Conservation (phyloP, 164 flowering plant species). For the Magnolia officinalis region DNA sequence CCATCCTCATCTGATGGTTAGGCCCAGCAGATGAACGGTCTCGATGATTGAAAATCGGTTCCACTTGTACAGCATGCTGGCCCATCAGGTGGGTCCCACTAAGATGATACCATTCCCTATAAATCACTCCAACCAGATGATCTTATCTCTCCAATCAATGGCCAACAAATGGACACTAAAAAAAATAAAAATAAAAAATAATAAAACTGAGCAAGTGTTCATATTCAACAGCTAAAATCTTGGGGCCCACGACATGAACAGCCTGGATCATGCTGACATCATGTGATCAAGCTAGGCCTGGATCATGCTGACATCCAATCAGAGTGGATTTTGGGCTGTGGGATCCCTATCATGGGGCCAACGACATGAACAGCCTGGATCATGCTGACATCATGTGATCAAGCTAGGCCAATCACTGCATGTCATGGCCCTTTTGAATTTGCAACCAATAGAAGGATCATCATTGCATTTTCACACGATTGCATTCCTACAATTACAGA, state of each 20-base stretch:
- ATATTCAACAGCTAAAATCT: not conserved
- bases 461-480: no score
- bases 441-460: no score
- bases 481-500: no score
- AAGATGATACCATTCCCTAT: not conserved
- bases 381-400: not conserved
- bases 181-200: not conserved
- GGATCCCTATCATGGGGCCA: not conserved
- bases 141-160: not conserved
- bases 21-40: not conserved
- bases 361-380: not conserved
- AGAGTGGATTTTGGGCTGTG: not conserved
- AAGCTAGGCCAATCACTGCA: no score
- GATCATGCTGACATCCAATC: not conserved
- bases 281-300: no score
- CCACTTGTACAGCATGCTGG: no score
- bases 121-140: not conserved
- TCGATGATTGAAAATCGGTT: no score
- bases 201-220: not conserved
- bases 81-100: not conserved
- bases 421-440: no score
- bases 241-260: not conserved
- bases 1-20: not conserved
- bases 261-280: not conserved
- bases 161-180: not conserved